Base-by-base conservation (phyloP, 768 basidiomycete genomes). In the Tremella fuciformis region DNA sequence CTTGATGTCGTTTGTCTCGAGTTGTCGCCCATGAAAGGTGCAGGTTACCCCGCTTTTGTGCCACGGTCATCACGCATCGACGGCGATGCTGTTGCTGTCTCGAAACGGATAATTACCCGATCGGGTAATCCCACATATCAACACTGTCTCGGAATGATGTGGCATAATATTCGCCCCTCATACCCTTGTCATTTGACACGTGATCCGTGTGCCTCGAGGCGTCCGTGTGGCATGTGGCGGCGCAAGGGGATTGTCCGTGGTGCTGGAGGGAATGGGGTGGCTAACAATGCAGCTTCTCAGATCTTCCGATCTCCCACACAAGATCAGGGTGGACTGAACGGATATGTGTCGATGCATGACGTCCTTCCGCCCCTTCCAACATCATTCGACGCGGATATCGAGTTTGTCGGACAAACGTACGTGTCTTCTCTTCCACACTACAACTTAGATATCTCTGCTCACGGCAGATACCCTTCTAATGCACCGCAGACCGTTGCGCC, bases 301-400 rank as follows among this genome's bases (percentile, higher is more conserved):
- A 22, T 21, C 18, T n/a, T 25, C 7, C 48, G n/a, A 16, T 15
- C 21, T 8, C 15, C 48, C 21, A 22, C 48, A 50, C 15, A 22
- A 21, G 48, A 21, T 8, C 24, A 26, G 8, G n/a, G 48, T 21
- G 15, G 48, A 25, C 25, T n/a, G 40, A 37, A 55, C 37, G 44
- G 38, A 4, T 56, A 50, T 44, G 59, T 59, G 18, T 42, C 46
- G 25, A 59, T 59, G 57, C 50, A 59, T 47, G 57, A 59, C 38
- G 47, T 59, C n/a, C 51, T 59, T n/a, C 29, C 29, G 4, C 57
- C 57, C 21, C 29, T 59, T n/a, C 57, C 57, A 13, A 29, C 41
- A 9, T 21, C 34, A 9, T 18, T 51, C 42, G 13, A 52, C 16
- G 26, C 40, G 15, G 44, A 59, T 22, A 51, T 50, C 24, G 37